Conservation (phyloP, 352 stramenopile species). For the Phytophthora tentaculata region DNA sequence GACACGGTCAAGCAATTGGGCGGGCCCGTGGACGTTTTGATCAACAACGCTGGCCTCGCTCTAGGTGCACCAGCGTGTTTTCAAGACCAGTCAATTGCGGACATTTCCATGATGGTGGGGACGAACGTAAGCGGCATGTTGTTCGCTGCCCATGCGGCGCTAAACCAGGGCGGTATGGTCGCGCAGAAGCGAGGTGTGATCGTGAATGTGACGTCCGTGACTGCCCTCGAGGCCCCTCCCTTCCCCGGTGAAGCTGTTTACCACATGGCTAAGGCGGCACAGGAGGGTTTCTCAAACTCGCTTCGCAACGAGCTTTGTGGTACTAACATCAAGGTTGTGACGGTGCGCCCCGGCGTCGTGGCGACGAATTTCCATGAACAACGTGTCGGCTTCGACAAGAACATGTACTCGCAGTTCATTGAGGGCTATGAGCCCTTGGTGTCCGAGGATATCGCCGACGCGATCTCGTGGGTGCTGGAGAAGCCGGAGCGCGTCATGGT, state of each 20-base stretch:
- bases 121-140: slow-evolving; percentile 35
- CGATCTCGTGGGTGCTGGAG: slow-evolving; percentile 37
- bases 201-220: slow-evolving; percentile 40
- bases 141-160: slow-evolving; percentile 29
- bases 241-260: slow-evolving; percentile 40
- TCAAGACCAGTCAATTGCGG: slow-evolving; percentile 33
- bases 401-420: slow-evolving; percentile 35
- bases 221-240: slow-evolving; percentile 30
- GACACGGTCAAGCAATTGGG: slow-evolving; percentile 24
- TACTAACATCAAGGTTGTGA: slow-evolving; percentile 40
- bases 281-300: slow-evolving; percentile 39
- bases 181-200: slow-evolving; percentile 30
- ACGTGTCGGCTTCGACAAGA: slow-evolving; percentile 33
- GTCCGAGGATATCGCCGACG: slow-evolving; percentile 32
- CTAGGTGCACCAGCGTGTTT: slow-evolving; percentile 32
- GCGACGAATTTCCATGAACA: slow-evolving; percentile 43
- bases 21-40: slow-evolving; percentile 25
- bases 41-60: slow-evolving; percentile 39
- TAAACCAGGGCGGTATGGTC: slow-evolving; percentile 36
- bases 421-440: slow-evolving; percentile 39
- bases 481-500: slow-evolving; percentile 31
- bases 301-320: slow-evolving; percentile 35
- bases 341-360: slow-evolving; percentile 38
- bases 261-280: slow-evolving; percentile 32
- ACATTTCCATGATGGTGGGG: slow-evolving; percentile 37